Evolutionary conservation across 352 stramenopile species (phyloP), one percentile per base, ranked within the genome.

Genomic region (Phytopythium litorale): DNA sequence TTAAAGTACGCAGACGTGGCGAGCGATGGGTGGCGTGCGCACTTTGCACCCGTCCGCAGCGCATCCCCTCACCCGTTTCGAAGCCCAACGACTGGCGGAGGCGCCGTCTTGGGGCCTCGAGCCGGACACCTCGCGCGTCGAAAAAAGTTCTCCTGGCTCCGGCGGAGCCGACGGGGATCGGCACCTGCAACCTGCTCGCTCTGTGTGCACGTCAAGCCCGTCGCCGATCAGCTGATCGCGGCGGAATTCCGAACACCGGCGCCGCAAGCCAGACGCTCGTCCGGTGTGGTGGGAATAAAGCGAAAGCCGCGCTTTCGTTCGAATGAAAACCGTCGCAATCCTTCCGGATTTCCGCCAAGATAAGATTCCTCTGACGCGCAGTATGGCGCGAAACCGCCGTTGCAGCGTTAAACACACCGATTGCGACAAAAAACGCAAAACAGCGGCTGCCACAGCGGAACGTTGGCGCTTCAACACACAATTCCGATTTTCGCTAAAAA

Each of bases 131-230:
- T n/a, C n/a, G n/a, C n/a, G n/a, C n/a, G n/a, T n/a, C 25, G 49
- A 28, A 67, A 63, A 76, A 76, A 56, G 48, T 76, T 76, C 69
- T 76, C 57, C 35, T 76, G 69, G 69, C 35, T 33, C 33, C 12
- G 38, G 11, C 11, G 11, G 33, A 56, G 45, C 51, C 33, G 9
- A 11, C 33, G 33, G 50, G 33, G 53, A 56, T 56, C 50, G 50
- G 50, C 28, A 30, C 28, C 28, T 30, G 28, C 48, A 33, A 13
- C 33, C 7, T 13, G 33, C 4, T 9, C 7, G 33, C 33, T 7
- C 33, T 38, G 33, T 13, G 33, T 30, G 28, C 28, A 30, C 4
- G 28, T 30, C 2, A 30, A 30, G 28, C 28, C 28, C 28, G 28
- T 30, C n/a, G n/a, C n/a, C 35, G 12, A 13, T 30, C 46, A 52